These are phyloP conservation scores for Colletotrichum sp. DNA, from an alignment of 2,329 filamentous ascomycete species.

Conservation along the genomic window DNA sequence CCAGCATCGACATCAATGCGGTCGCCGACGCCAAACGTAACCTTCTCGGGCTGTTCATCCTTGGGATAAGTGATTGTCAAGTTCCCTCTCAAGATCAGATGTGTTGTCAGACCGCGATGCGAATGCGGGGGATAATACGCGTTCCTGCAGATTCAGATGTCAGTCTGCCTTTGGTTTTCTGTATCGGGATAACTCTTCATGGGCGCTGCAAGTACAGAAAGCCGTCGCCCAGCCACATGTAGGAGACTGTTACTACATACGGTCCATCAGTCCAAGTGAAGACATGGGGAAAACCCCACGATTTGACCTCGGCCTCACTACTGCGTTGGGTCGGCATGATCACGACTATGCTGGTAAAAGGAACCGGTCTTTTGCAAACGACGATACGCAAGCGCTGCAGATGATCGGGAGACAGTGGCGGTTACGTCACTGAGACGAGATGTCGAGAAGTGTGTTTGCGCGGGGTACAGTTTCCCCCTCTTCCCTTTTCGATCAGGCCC, in stretches of 20 bases:
- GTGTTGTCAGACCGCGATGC: slow-evolving; percentile 68
- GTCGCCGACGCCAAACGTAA: slow-evolving; percentile 63
- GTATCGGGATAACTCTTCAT: neutral
- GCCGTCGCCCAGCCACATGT: neutral
- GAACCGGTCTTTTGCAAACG: neutral
- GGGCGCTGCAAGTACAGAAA: neutral
- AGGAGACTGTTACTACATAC: slow-evolving; percentile 50
- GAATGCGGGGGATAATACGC: slow-evolving; percentile 71
- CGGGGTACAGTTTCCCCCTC: neutral
- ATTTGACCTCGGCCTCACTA: slow-evolving; percentile 64
- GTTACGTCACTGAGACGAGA: slow-evolving; percentile 8
- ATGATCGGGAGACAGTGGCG: neutral
- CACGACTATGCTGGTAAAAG: neutral
- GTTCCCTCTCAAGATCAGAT: slow-evolving; percentile 68
- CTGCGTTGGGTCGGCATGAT: slow-evolving; percentile 39
- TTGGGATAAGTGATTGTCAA: slow-evolving; percentile 71
- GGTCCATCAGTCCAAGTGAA: slow-evolving; percentile 75
- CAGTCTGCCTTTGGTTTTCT: neutral
- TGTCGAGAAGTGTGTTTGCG: neutral
- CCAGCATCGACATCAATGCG: slow-evolving; percentile 70
- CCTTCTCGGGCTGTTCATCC: slow-evolving; percentile 58
- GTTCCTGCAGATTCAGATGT: slow-evolving; percentile 49
- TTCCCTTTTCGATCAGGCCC: neutral
- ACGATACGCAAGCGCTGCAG: neutral
- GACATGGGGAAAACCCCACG: slow-evolving; percentile 72